Base-by-base conservation (phyloP, 352 stramenopile species). In the Phytopythium delawarense region DNA sequence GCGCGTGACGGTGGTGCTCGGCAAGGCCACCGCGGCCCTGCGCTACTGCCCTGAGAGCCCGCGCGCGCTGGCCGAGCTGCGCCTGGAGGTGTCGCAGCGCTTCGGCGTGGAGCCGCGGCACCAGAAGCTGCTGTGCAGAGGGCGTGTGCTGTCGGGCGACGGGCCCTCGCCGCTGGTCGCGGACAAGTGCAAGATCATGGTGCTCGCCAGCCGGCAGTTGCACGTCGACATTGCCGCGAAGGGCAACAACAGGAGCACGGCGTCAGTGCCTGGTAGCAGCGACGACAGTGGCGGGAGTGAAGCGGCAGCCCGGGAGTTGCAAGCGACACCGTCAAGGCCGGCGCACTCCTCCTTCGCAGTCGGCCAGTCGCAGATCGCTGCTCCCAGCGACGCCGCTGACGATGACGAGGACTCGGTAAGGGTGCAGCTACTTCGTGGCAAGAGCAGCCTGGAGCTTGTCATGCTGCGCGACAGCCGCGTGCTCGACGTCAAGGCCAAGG, bases 361-460 rank as follows among this genome's bases (percentile, higher is more conserved):
- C n/a, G 23, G 21, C n/a, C 44, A 50, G 20, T 50, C 44, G 1
- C 7, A 50, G 44, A 30, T 30, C 44, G 7, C 21, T 12, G 42
- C 42, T 15, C 7, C 21, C 11, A 56, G 30, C 30, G 18, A 2
- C 32, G 32, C 4, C 11, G 20, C 16, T 16, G 18, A 60, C 25
- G 71, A 82, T 25, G 74, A 85, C 32, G 56, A 72, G 46, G 64
- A 81, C 32, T 55, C 75, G 25, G 61, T 89, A 25, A 65, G 88
- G 15, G 62, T 92, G 46, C 77, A 87, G 25, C 70, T 81, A 16
- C 59, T 78, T 8, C 76, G 79, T 4, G 83, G 80, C 7, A 89
- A 89, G 71, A 65, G 60, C n/a, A 64, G 72, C 63, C 88, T 83
- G 54, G 77, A 89, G 35, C 63, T 87, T 39, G 71, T 88, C 9